Evolutionary conservation across 495 filamentous ascomycete species (phyloP).

Genomic region (Xylaria castorea): DNA sequence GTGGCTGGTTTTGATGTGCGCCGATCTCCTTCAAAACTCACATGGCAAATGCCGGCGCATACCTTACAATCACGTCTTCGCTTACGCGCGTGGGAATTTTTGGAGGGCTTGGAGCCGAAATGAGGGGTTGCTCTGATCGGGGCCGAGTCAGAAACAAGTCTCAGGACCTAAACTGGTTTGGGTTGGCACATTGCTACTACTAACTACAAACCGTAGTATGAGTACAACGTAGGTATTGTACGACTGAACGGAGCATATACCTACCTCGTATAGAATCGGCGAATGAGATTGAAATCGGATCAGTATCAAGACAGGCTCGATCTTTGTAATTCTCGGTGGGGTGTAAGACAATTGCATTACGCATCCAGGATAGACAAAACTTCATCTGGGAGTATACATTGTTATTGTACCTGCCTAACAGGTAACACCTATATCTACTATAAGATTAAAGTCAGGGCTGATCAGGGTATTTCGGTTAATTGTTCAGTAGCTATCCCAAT

Average conservation of each 20-base stretch:
- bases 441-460: conserved; percentile 20
- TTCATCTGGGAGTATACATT: background rate
- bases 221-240: no score
- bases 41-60: conserved; percentile 21
- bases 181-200: background rate
- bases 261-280: no score
- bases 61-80: background rate
- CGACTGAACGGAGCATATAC: no score
- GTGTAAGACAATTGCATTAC: background rate
- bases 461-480: conserved; percentile 27
- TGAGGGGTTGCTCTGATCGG: conserved; percentile 20
- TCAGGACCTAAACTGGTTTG: background rate
- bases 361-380: background rate
- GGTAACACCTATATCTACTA: background rate
- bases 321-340: background rate
- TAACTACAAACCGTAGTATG: no score
- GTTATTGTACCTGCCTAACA: background rate
- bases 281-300: background rate
- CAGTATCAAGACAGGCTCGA: background rate
- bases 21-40: conserved; percentile 11
- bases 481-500: background rate
- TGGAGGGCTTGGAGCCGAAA: conserved; percentile 5
- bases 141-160: background rate
- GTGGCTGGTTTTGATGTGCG: conserved; percentile 17
- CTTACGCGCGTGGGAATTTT: conserved; percentile 10